Percentiles rank a stretch among this genome's conserved stretches.
Evolutionary conservation across 306 rosid species (phyloP).

Genomic region (Castanea crenata): DNA sequence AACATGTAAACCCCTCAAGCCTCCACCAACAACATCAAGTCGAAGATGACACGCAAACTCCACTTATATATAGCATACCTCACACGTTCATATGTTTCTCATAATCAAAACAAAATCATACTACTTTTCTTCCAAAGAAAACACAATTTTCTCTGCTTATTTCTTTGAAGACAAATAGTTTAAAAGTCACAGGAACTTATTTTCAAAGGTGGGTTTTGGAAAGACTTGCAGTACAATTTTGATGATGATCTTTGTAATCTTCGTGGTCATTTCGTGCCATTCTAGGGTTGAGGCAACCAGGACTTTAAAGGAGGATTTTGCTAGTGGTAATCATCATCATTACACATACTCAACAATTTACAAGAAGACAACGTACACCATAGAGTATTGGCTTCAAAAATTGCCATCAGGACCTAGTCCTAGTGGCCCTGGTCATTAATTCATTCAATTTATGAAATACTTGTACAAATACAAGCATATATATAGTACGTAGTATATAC

Average conservation of each 20-base stretch:
- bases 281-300: slow-evolving; percentile 34
- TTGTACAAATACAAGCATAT: background rate
- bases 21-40: background rate
- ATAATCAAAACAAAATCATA: background rate
- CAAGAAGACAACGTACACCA: slow-evolving; percentile 21
- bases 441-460: background rate
- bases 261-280: background rate
- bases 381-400: slow-evolving; percentile 45
- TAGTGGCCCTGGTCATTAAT: slow-evolving; percentile 49
- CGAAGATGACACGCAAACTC: background rate
- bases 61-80: background rate
- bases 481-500: background rate
- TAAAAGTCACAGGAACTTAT: background rate
- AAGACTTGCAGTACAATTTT: background rate
- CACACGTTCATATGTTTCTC: background rate
- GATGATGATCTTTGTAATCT: background rate
- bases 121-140: background rate
- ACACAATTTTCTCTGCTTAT: background rate
- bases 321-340: slow-evolving; percentile 23
- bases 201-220: background rate
- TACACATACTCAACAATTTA: slow-evolving; percentile 21
- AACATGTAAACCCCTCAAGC: background rate
- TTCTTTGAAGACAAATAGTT: background rate
- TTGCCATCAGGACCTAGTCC: slow-evolving; percentile 60
- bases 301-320: slow-evolving; percentile 29